Evolutionary conservation across 2,329 filamentous ascomycete species (phyloP).

Genomic region (Phialocephala subalpina): DNA sequence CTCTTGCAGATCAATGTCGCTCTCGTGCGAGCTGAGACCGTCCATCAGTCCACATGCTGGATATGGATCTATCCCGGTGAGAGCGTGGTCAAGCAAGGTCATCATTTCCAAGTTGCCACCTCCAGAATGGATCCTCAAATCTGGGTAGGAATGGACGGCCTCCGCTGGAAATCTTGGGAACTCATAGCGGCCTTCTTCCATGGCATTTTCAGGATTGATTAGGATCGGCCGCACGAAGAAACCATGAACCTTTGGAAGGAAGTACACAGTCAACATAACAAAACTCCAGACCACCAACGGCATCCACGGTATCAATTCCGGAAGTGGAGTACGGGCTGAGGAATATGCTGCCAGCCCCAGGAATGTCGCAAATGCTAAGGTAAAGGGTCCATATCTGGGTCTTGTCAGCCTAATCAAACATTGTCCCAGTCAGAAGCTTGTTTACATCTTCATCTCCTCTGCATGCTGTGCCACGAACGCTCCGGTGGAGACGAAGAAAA

Average conservation of each 20-base stretch:
- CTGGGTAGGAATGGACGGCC: neutral
- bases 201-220: neutral
- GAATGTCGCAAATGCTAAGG: neutral
- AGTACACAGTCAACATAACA: slow-evolving; percentile 27
- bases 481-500: slow-evolving; percentile 11
- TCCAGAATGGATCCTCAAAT: neutral
- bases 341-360: slow-evolving; percentile 19
- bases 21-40: slow-evolving; percentile 2
- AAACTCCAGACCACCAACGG: slow-evolving; percentile 24
- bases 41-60: slow-evolving; percentile 1
- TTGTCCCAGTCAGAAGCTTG: neutral
- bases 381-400: slow-evolving; percentile 14
- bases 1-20: slow-evolving; percentile 13
- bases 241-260: slow-evolving; percentile 16
- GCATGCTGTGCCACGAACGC: slow-evolving; percentile 18
- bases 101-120: neutral
- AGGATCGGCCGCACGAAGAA: neutral
- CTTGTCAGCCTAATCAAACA: slow-evolving; percentile 2
- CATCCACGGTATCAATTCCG: slow-evolving; percentile 27
- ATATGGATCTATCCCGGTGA: slow-evolving; percentile 4
- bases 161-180: neutral
- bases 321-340: slow-evolving; percentile 20
- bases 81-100: neutral
- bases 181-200: slow-evolving; percentile 14
- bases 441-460: slow-evolving; percentile 26